These are phyloP conservation scores for Nidula microcarpa DNA, from an alignment of 768 basidiomycete species.

Conservation along the genomic window DNA sequence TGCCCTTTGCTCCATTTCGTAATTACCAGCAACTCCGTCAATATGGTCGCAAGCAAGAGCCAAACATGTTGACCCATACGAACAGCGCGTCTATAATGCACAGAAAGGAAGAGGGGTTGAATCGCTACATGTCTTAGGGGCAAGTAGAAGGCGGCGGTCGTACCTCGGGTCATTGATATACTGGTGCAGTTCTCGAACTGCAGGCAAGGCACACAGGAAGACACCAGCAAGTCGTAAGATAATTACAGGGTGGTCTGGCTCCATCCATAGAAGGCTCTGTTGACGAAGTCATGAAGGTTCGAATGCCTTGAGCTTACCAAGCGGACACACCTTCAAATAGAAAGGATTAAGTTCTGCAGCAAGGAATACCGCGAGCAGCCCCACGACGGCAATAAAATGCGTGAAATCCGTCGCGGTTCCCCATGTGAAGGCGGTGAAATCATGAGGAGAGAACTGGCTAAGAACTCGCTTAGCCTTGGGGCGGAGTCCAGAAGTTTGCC, in stretches of 20 bases:
- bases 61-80: conserved; percentile 90
- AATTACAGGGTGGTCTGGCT: conserved; percentile 84
- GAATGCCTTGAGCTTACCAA: no score
- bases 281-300: background rate
- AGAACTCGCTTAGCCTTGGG: conserved; percentile 78
- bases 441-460: conserved; percentile 83
- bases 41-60: conserved; percentile 81
- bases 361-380: conserved; percentile 74
- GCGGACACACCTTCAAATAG: conserved; percentile 67
- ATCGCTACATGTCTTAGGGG: conserved; percentile 1
- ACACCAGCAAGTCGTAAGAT: conserved; percentile 70
- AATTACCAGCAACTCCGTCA: conserved; percentile 79
- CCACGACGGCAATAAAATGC: conserved; percentile 72
- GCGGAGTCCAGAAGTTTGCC: conserved; percentile 72
- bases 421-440: conserved; percentile 89
- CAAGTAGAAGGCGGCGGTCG: conserved; percentile 14
- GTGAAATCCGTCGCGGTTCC: conserved; percentile 71
- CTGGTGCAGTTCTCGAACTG: conserved; percentile 79
- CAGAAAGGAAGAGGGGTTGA: background rate
- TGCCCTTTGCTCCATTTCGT: conserved; percentile 78
- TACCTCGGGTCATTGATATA: conserved; percentile 83
- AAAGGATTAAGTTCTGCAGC: conserved; percentile 87
- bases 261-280: conserved; percentile 76
- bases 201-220: conserved; percentile 85
- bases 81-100: conserved; percentile 57